Evolutionary conservation across 1,284 basidiomycete species (phyloP), one percentile per base, ranked within the genome.

Genomic region (Leccinum subrobustum): DNA sequence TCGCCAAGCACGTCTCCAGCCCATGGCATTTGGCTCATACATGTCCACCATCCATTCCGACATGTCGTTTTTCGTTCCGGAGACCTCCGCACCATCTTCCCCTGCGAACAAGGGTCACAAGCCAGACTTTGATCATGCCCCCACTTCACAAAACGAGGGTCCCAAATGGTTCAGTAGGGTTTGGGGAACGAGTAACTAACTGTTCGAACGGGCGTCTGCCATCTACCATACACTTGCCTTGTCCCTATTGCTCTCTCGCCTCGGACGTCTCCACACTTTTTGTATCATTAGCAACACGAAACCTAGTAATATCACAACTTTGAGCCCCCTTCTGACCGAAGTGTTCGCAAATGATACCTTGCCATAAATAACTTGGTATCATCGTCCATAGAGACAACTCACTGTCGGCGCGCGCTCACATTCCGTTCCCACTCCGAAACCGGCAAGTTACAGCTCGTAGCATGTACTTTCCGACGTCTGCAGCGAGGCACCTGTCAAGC

Each of bases 391-490:
- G 27, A 29, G 29, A 67, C 48, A 70, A 57, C 57, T 62, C 59
- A 52, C 57, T 48, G 8, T 29, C 27, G 27, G 31, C 18, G 42
- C 27, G 33, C 20, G 27, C 33, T 51, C 48, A 27, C 48, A 25
- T 18, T 57, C 16, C 27, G 33, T 44, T 25, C 6, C 42, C 9
- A 18, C 42, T 18, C 42, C 25, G 14, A 33, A 23, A 27, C 18
- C 12, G 51, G 27, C 31, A 6, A n/a, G 50, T 20, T n/a, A 39
- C 33, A 33, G 31, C 23, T 56, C 18, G 55, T 18, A 27, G 54
- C 60, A 93, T 93, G 91, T 93, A 93, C 77, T 93, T 93, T 74
- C 91, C 91, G 60, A 92, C 89, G 20, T 86, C 87, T 35, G 84
- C 89, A 56, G 88, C 91, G 27, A 79, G 83, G 67, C 88, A 86